phyloP scores from a whole-genome alignment of 2,329 filamentous ascomycete species.

The Hawksworthiomyces lignivorus region DNA sequence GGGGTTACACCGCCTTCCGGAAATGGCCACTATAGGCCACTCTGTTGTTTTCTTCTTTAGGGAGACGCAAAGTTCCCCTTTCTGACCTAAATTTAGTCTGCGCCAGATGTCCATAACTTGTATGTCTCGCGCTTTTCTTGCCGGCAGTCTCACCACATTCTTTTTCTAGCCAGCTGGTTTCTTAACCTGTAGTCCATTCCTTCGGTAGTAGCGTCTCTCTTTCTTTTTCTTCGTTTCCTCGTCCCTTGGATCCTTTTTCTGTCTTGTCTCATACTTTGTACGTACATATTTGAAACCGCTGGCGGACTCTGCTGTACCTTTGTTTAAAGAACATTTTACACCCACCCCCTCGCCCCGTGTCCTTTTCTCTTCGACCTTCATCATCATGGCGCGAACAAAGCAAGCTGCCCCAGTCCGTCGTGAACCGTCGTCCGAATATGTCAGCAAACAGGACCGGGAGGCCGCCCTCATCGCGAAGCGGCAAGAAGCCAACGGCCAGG shows the following conservation, averaged over 20 bases:
- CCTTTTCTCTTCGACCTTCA: neutral
- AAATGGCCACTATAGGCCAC: conserved; percentile 2
- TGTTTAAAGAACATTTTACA: neutral
- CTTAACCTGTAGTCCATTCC: too few relatives aligned
- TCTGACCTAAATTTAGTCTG: too few relatives aligned
- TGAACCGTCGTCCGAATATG: conserved; percentile 59
- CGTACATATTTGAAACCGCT: too few relatives aligned
- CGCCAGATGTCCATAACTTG: too few relatives aligned
- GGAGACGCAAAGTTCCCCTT: too few relatives aligned
- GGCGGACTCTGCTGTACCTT: neutral
- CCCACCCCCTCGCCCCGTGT: neutral
- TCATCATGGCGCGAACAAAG: conserved; percentile 62
- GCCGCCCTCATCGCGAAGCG: conserved; percentile 16
- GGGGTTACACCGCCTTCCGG: conserved; percentile 14
- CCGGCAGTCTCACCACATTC: too few relatives aligned
- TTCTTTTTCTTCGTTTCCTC: too few relatives aligned
- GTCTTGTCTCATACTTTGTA: neutral
- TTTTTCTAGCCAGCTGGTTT: too few relatives aligned
- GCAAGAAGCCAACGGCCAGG: conserved; percentile 9
- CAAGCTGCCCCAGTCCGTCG: conserved; percentile 58
- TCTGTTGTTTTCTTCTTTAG: conserved; percentile 7
- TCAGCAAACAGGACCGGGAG: conserved; percentile 37
- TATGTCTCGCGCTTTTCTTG: too few relatives aligned
- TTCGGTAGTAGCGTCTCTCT: too few relatives aligned
- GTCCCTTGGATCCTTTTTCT: too few relatives aligned